Evolutionary conservation across 2,329 filamentous ascomycete genomes (phyloP).

Genomic region (Alternaria viburni): DNA sequence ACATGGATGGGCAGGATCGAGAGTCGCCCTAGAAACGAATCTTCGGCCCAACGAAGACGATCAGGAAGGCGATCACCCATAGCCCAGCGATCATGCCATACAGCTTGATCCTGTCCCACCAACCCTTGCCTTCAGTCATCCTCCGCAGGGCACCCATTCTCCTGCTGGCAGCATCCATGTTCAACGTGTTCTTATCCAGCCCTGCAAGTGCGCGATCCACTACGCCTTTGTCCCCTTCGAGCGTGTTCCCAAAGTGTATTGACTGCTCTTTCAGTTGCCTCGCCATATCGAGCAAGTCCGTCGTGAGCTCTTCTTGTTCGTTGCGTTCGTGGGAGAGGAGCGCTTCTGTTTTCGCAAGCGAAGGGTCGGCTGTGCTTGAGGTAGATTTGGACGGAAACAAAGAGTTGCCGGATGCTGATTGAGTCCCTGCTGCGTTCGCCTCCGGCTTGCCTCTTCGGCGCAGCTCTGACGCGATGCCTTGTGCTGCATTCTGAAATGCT

Average conservation of each 20-base stretch:
- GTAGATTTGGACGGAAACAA: conserved; percentile 49
- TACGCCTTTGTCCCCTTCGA: conserved; percentile 77
- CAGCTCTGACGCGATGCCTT: conserved; percentile 43
- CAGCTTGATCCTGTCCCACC: conserved; percentile 82
- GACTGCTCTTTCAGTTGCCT: conserved; percentile 77
- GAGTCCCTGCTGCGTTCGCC: conserved; percentile 27
- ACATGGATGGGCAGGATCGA: background rate
- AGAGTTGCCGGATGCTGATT: conserved; percentile 42
- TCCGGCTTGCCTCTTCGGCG: conserved; percentile 36
- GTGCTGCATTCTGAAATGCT: conserved; percentile 42
- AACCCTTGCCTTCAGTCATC: conserved; percentile 88
- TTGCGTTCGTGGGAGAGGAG: conserved; percentile 76
- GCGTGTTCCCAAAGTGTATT: conserved; percentile 70
- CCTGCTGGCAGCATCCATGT: conserved; percentile 77
- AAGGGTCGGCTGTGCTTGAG: conserved; percentile 34
- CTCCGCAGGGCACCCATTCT: conserved; percentile 77
- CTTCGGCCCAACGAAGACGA: conserved; percentile 89
- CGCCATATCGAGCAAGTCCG: conserved; percentile 82
- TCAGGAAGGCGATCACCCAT: conserved; percentile 76
- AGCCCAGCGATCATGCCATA: conserved; percentile 84
- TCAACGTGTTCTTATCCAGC: conserved; percentile 75
- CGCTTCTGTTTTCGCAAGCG: conserved; percentile 60
- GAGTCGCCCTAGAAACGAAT: conserved; percentile 69
- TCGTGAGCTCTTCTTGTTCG: conserved; percentile 83
- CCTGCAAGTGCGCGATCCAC: conserved; percentile 74